Conservation (phyloP, 2,329 filamentous ascomycete genomes). For the Microsporum audouinii region DNA sequence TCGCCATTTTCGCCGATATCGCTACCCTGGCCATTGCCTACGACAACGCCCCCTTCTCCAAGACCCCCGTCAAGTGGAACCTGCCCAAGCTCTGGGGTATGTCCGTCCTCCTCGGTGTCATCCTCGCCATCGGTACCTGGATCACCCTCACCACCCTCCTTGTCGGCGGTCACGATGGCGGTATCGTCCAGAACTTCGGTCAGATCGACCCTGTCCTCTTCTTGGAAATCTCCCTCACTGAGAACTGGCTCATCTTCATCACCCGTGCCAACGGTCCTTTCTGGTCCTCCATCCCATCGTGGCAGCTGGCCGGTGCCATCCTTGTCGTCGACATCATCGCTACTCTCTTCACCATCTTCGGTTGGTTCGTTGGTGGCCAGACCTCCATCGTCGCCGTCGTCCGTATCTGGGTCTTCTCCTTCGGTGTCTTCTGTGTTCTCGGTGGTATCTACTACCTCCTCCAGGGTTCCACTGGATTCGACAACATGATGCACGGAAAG, state of each 20-base stretch:
- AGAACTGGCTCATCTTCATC: constrained; percentile 97
- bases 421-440: constrained; percentile 78
- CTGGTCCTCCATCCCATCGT: constrained; percentile 81
- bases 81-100: constrained; percentile 88
- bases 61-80: constrained; percentile 87
- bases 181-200: constrained; percentile 85
- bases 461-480: constrained; percentile 68
- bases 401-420: constrained; percentile 83
- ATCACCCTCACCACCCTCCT: constrained; percentile 80
- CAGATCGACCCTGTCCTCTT: constrained; percentile 71
- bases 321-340: constrained; percentile 71
- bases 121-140: constrained; percentile 76
- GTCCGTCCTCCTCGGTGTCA: constrained; percentile 69
- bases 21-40: constrained; percentile 87
- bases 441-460: constrained; percentile 69
- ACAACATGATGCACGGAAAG: constrained; percentile 90
- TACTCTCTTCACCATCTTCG: constrained; percentile 75
- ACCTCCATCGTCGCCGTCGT: constrained; percentile 75
- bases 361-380: constrained; percentile 60
- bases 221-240: constrained; percentile 78
- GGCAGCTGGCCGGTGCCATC: constrained; percentile 70
- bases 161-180: constrained; percentile 54
- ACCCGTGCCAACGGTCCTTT: constrained; percentile 86
- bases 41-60: constrained; percentile 80
- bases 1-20: constrained; percentile 88